phyloP scores from a whole-genome alignment of 768 basidiomycete genomes.

The Hygrophorus russula region DNA sequence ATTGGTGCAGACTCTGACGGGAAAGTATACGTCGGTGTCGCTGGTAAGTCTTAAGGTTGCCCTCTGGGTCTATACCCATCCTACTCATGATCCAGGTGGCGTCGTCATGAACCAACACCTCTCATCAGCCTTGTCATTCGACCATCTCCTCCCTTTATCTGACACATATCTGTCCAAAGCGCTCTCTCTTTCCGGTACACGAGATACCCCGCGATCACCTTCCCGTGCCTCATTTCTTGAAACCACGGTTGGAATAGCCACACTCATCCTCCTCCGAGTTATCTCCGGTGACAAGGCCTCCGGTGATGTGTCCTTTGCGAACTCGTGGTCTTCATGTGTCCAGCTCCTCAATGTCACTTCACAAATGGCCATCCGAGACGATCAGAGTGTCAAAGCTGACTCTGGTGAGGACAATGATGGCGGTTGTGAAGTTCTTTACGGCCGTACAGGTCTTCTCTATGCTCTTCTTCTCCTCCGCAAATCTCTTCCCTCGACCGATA shows the following conservation, averaged over 20 bases:
- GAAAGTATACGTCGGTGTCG: too few species aligned
- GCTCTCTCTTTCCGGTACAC: too few species aligned
- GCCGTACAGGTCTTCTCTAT: slow-evolving; percentile 47
- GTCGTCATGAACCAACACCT: too few species aligned
- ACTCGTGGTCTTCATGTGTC: slow-evolving; percentile 6
- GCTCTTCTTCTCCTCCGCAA: slow-evolving; percentile 35
- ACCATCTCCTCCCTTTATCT: too few species aligned
- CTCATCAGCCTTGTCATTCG: too few species aligned
- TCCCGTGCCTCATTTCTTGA: slow-evolving; percentile 25
- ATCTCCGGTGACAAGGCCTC: background rate
- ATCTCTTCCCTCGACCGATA: slow-evolving; percentile 8
- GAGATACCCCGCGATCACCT: too few species aligned
- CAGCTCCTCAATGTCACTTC: slow-evolving; percentile 16
- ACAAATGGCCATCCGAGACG: slow-evolving; percentile 14
- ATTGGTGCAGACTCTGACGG: too few species aligned
- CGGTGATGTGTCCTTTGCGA: slow-evolving; percentile 12
- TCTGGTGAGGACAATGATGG: slow-evolving; percentile 22
- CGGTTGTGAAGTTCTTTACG: slow-evolving; percentile 48
- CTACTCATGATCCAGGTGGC: too few species aligned
- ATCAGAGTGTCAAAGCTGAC: background rate
- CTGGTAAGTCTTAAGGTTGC: too few species aligned
- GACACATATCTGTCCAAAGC: too few species aligned
- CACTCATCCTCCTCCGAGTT: slow-evolving; percentile 22
- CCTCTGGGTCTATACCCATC: too few species aligned
- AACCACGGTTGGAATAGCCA: slow-evolving; percentile 26